Conservation (phyloP, 148 eudicot species). For the Cornus florida region DNA sequence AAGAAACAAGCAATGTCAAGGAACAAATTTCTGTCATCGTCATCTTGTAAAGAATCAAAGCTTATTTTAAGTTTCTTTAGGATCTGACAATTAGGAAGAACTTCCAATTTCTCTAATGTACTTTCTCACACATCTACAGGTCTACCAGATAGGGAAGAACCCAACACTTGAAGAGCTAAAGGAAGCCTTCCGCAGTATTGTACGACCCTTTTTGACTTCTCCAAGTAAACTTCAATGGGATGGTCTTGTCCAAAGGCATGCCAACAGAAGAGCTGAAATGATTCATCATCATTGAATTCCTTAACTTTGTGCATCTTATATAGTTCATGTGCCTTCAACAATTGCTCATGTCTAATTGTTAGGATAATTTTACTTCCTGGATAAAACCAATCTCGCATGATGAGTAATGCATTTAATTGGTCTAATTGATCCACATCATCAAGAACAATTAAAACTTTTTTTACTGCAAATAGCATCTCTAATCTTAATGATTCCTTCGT, state of each 20-base stretch:
- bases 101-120: not conserved
- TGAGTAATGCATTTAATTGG: too few relatives aligned
- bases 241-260: conserved; percentile 3
- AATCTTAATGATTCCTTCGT: not conserved
- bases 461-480: not conserved
- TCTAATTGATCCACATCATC: too few relatives aligned
- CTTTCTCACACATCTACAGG: not conserved
- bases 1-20: not conserved
- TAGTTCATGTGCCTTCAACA: not conserved
- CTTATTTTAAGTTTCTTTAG: too few relatives aligned
- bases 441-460: not conserved
- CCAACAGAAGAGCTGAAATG: not conserved
- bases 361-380: too few relatives aligned
- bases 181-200: not conserved
- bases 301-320: not conserved
- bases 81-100: too few relatives aligned
- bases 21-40: not conserved
- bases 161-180: not conserved
- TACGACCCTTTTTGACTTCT: too few relatives aligned
- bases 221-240: not conserved
- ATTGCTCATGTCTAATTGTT: too few relatives aligned
- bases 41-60: not conserved
- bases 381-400: too few relatives aligned
- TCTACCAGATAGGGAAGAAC: not conserved
- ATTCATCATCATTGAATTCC: not conserved